A percentile compares a stretch with the other conserved stretches of the same genome.
Evolutionary conservation across 2,329 filamentous ascomycete genomes (phyloP).

Genomic region (Claviceps pazoutovae): DNA sequence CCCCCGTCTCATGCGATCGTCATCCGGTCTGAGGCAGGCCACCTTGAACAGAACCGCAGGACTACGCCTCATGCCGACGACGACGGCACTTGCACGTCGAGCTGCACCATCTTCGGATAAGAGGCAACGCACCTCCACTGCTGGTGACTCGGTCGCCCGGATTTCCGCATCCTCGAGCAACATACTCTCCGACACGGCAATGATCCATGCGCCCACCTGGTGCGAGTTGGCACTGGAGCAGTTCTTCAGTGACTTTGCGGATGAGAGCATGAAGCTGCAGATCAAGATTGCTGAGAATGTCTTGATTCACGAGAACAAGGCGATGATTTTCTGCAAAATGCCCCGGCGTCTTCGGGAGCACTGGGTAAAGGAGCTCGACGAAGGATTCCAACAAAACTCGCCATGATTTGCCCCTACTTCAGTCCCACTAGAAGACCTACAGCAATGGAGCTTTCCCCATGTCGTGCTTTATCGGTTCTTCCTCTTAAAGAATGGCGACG

Average conservation of each 20-base stretch:
- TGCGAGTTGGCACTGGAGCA: slow-evolving; percentile 44
- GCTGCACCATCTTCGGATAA: slow-evolving; percentile 23
- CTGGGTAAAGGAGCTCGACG: slow-evolving; percentile 40
- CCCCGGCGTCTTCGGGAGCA: slow-evolving; percentile 35
- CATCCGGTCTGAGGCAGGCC: slow-evolving; percentile 17
- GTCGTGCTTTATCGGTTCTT: background rate
- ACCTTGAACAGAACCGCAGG: slow-evolving; percentile 12
- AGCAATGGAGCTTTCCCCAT: background rate
- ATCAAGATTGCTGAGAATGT: slow-evolving; percentile 45
- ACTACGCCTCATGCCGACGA: slow-evolving; percentile 14
- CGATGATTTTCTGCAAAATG: slow-evolving; percentile 51
- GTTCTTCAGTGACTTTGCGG: slow-evolving; percentile 43
- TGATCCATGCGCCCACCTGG: slow-evolving; percentile 30
- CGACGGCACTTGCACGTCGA: slow-evolving; percentile 24
- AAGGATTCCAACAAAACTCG: slow-evolving; percentile 12
- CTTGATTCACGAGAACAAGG: slow-evolving; percentile 44
- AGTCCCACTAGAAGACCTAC: background rate
- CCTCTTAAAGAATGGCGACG: background rate
- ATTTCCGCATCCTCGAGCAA: background rate
- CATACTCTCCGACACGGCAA: background rate
- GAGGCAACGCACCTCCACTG: slow-evolving; percentile 18
- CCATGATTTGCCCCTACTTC: background rate
- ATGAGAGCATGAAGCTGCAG: slow-evolving; percentile 44
- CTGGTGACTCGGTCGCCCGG: slow-evolving; percentile 7
- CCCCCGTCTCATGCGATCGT: slow-evolving; percentile 13